These are phyloP conservation scores for Dysphania ambrosioides DNA, from an alignment of 148 eudicot genomes.

Conservation along the genomic window DNA sequence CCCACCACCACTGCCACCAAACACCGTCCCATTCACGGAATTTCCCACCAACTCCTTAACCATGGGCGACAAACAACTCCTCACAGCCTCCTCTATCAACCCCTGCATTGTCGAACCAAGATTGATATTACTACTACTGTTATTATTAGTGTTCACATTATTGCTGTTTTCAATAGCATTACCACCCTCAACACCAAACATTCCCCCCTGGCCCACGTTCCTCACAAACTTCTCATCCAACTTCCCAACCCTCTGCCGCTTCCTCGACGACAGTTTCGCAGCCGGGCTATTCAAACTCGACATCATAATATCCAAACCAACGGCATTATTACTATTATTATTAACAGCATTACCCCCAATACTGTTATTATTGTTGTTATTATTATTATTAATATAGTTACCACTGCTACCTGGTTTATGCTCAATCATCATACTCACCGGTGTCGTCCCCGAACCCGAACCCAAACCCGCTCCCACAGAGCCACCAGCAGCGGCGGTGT, in stretches of 20 bases:
- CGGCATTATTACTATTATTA: conserved; percentile 13
- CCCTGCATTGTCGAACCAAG: conserved; percentile 32
- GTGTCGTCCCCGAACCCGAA: too few relatives aligned
- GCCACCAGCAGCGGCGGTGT: not conserved
- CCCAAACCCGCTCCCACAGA: too few relatives aligned
- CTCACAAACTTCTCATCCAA: conserved; percentile 41
- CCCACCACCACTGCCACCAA: conserved; percentile 20
- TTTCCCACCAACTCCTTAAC: conserved; percentile 35
- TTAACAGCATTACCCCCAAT: too few relatives aligned
- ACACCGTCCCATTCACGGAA: conserved; percentile 18
- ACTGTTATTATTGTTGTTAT: not conserved
- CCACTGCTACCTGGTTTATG: conserved; percentile 20
- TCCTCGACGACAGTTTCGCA: conserved; percentile 38
- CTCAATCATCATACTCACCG: conserved; percentile 16
- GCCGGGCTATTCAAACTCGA: conserved; percentile 17
- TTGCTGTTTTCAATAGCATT: not conserved
- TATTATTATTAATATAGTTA: not conserved
- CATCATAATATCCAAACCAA: conserved; percentile 34
- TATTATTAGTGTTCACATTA: conserved; percentile 1
- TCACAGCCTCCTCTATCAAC: conserved; percentile 84
- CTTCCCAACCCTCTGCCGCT: conserved; percentile 55
- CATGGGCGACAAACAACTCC: conserved; percentile 43
- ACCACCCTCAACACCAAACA: conserved; percentile 3
- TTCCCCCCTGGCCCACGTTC: conserved; percentile 42
- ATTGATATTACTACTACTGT: conserved; percentile 25